phyloP scores from a whole-genome alignment of 1,284 basidiomycete genomes.

The Pholiota adiposa region DNA sequence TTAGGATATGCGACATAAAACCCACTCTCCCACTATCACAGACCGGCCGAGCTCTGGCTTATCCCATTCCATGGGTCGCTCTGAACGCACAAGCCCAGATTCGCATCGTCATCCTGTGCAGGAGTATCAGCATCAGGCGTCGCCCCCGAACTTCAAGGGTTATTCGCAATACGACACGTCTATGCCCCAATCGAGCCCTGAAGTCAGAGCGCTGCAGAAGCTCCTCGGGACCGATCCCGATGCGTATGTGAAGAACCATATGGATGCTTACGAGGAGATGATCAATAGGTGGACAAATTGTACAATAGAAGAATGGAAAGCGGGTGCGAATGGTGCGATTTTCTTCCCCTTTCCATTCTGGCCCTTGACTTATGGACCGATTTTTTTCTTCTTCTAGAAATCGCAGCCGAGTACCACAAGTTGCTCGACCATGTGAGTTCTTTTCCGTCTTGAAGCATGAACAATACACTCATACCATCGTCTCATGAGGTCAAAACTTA shows the following conservation, averaged over 20 bases:
- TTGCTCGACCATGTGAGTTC: constrained; percentile 41
- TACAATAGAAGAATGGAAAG: constrained; percentile 41
- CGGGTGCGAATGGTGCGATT: constrained; percentile 38
- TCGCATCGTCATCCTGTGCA: neutral
- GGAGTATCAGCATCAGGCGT: neutral
- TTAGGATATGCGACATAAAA: neutral
- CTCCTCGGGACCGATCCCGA: constrained; percentile 39
- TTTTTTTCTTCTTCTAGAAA: constrained; percentile 27
- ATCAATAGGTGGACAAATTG: constrained; percentile 38
- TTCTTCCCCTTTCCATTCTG: neutral
- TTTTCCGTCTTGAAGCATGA: neutral
- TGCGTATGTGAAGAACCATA: constrained; percentile 33
- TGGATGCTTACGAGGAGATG: constrained; percentile 36
- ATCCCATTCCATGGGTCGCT: constrained; percentile 6
- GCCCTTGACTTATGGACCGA: neutral
- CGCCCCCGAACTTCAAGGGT: neutral
- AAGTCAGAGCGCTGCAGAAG: constrained; percentile 29
- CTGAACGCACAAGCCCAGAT: neutral
- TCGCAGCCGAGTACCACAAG: constrained; percentile 35
- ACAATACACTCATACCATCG: neutral
- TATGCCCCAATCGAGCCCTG: constrained; percentile 4
- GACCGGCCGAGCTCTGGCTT: constrained; percentile 20
- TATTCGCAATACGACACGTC: constrained; percentile 1
- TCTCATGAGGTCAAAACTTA: constrained; percentile 36
- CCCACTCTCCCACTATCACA: constrained; percentile 7